Conservation (phyloP, 148 eudicot genomes). For the Rhododendron henanense region DNA sequence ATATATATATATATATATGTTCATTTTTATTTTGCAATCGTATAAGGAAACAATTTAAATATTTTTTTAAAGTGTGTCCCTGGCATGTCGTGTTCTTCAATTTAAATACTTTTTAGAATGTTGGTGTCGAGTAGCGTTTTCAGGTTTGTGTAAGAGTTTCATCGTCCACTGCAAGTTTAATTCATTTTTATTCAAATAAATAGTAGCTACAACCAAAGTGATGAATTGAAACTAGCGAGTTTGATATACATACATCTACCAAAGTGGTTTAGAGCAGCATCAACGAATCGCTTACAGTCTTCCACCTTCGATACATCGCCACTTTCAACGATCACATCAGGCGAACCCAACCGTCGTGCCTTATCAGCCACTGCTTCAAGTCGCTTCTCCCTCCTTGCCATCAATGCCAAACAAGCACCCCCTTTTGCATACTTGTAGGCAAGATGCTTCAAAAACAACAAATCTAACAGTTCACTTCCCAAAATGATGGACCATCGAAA, state of each 20-base stretch:
- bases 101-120: no score
- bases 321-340: not conserved
- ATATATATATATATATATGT: no score
- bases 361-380: conserved; percentile 1
- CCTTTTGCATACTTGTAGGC: conserved; percentile 17
- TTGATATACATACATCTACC: conserved; percentile 5
- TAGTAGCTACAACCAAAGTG: not conserved
- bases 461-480: not conserved
- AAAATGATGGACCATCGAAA: no score
- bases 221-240: not conserved
- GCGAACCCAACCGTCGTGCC: conserved; percentile 8
- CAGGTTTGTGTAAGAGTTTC: no score
- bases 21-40: no score
- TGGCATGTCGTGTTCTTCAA: no score
- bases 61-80: no score
- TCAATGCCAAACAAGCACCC: conserved; percentile 12
- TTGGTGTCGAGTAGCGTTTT: no score
- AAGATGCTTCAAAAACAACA: not conserved
- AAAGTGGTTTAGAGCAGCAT: conserved; percentile 7
- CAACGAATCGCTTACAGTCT: conserved; percentile 15
- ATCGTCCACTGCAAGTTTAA: no score
- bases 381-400: not conserved
- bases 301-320: conserved; percentile 13
- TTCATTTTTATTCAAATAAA: no score
- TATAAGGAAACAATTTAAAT: no score